phyloP scores from a whole-genome alignment of 1,284 basidiomycete species.

The Tilletia setariae region DNA sequence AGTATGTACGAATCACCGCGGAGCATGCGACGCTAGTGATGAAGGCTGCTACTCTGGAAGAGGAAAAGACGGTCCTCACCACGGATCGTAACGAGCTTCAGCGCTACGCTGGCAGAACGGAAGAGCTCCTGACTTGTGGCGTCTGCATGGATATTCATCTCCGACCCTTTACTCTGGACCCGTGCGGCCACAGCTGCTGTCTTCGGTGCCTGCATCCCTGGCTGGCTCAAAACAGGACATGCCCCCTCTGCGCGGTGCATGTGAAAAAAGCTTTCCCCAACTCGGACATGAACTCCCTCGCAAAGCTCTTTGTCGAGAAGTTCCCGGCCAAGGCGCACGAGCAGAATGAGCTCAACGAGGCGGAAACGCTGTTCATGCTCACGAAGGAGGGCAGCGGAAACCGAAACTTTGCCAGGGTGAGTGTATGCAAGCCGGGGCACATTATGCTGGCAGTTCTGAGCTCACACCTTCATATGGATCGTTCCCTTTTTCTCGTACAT shows the following conservation, averaged over 20 bases:
- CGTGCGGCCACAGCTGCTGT: constrained; percentile 12
- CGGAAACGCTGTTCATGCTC: background rate
- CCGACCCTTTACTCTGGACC: background rate
- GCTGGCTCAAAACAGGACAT: constrained; percentile 1
- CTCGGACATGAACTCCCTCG: background rate
- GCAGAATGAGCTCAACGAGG: background rate
- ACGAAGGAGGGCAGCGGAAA: background rate
- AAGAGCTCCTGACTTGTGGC: background rate
- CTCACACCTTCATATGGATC: too few species aligned
- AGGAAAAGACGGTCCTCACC: too few species aligned
- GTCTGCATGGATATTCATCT: constrained; percentile 4
- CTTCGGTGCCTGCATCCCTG: background rate
- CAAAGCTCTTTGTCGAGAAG: background rate
- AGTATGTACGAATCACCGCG: too few species aligned
- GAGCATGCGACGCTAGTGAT: too few species aligned
- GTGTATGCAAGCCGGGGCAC: background rate
- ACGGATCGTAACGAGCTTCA: too few species aligned
- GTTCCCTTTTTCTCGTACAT: too few species aligned
- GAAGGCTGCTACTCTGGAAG: too few species aligned
- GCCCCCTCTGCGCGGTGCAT: background rate
- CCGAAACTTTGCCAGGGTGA: background rate
- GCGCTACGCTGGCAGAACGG: background rate
- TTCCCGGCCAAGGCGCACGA: background rate
- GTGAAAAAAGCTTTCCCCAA: background rate
- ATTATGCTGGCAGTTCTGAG: background rate